Conservation (phyloP, 805 yeast genomes). For the Metschnikowia corniflorae region DNA sequence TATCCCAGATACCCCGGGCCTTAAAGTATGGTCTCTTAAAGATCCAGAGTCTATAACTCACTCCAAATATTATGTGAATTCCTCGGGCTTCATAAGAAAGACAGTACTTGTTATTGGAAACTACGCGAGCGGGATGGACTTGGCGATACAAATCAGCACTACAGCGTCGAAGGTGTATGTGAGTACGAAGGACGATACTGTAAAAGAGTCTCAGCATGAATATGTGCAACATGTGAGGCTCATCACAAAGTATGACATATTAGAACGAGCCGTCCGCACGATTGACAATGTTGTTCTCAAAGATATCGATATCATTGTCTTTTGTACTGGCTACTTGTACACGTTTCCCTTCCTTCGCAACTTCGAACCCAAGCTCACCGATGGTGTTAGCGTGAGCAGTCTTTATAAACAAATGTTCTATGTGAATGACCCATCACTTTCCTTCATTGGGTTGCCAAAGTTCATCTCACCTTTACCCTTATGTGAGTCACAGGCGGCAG, state of each 20-base stretch:
- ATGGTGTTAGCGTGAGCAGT: slow-evolving; percentile 13
- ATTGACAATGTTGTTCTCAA: slow-evolving; percentile 8
- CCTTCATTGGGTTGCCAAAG: slow-evolving; percentile 16
- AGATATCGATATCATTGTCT: slow-evolving; percentile 15
- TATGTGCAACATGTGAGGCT: slow-evolving; percentile 9
- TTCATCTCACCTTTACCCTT: slow-evolving; percentile 18
- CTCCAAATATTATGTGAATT: slow-evolving; percentile 32
- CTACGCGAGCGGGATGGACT: slow-evolving; percentile 74
- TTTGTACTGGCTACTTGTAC: slow-evolving; percentile 20
- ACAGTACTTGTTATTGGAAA: slow-evolving; percentile 67
- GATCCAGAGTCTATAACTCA: slow-evolving; percentile 29
- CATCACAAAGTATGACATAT: slow-evolving; percentile 11
- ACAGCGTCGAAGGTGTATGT: slow-evolving; percentile 17
- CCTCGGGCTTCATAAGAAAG: slow-evolving; percentile 23
- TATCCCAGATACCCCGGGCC: slow-evolving; percentile 32
- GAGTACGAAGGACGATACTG: slow-evolving; percentile 12
- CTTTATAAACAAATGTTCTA: slow-evolving; percentile 17
- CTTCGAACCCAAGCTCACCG: slow-evolving; percentile 11
- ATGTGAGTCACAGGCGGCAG: slow-evolving; percentile 18
- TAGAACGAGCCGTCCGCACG: slow-evolving; percentile 8
- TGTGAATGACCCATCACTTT: slow-evolving; percentile 17
- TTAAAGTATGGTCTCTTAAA: slow-evolving; percentile 26
- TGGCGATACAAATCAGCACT: slow-evolving; percentile 57
- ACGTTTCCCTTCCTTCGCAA: slow-evolving; percentile 16
- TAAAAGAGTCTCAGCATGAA: slow-evolving; percentile 8